phyloP scores from a whole-genome alignment of 1,284 basidiomycete species.

The Irpex sp. region DNA sequence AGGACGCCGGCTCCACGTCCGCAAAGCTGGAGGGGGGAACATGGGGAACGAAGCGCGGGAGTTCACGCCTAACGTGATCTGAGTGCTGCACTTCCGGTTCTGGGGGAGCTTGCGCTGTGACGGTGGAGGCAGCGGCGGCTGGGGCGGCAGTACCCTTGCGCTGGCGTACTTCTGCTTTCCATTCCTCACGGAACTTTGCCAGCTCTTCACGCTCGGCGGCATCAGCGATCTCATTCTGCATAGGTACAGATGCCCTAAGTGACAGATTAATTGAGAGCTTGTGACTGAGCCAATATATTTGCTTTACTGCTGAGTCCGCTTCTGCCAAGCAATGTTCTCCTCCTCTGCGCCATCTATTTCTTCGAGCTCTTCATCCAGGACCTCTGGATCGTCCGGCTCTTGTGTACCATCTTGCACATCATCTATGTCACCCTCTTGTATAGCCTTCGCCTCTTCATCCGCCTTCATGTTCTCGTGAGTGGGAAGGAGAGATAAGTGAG shows the following conservation, averaged over 20 bases:
- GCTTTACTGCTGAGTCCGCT: constrained; percentile 2
- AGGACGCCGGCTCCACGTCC: background rate
- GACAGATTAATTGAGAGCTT: background rate
- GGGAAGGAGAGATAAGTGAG: background rate
- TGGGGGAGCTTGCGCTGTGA: background rate
- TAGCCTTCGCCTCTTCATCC: background rate
- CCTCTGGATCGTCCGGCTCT: background rate
- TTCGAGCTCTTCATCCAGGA: background rate
- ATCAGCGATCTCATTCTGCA: background rate
- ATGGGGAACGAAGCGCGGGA: background rate
- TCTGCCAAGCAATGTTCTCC: background rate
- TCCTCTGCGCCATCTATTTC: background rate
- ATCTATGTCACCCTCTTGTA: background rate
- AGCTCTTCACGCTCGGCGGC: constrained; percentile 40
- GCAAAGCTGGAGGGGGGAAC: background rate
- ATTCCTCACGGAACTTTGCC: constrained; percentile 67
- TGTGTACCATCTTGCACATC: background rate
- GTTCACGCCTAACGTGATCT: background rate
- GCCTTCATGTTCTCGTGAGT: background rate
- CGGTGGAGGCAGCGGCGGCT: background rate
- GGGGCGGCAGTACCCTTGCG: constrained; percentile 21
- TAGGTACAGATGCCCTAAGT: background rate
- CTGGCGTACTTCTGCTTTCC: constrained; percentile 64
- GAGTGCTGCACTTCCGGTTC: background rate
- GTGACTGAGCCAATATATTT: background rate